Conservation (phyloP, 306 rosid species). For the Dalbergia cultrata region DNA sequence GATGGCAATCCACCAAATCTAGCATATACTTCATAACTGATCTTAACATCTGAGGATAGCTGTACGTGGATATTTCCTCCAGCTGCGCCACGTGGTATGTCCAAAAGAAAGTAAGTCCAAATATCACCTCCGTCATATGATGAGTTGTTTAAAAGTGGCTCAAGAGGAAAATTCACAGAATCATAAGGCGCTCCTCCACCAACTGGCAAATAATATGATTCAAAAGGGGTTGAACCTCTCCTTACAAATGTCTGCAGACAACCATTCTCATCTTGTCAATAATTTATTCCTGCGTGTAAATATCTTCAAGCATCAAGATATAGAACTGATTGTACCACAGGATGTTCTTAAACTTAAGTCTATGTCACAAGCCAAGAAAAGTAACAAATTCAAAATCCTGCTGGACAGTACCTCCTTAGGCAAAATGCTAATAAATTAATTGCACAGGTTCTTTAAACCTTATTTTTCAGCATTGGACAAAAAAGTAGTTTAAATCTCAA, state of each 20-base stretch:
- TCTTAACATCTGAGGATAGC: constrained; percentile 57
- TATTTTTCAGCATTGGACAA: constrained; percentile 21
- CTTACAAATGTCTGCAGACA: constrained; percentile 81
- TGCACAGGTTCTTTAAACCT: background rate
- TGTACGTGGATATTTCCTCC: constrained; percentile 78
- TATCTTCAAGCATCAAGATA: constrained; percentile 57
- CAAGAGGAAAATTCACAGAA: constrained; percentile 71
- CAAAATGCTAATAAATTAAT: constrained; percentile 16
- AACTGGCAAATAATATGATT: constrained; percentile 83
- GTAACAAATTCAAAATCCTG: background rate
- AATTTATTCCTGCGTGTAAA: constrained; percentile 49
- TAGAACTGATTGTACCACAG: constrained; percentile 37
- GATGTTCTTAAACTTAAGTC: constrained; percentile 17
- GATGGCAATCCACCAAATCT: constrained; percentile 88
- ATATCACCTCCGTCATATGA: constrained; percentile 53
- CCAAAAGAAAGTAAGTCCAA: constrained; percentile 80
- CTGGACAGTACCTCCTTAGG: background rate
- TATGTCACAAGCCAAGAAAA: background rate
- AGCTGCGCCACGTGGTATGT: constrained; percentile 83
- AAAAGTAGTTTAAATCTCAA: constrained; percentile 3
- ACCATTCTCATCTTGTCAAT: constrained; percentile 70
- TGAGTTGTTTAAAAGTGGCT: constrained; percentile 65
- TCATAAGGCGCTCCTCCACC: constrained; percentile 53
- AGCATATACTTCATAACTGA: constrained; percentile 74
- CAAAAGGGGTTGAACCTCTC: constrained; percentile 67